Evolutionary conservation across 2,329 filamentous ascomycete species (phyloP), one percentile per base, ranked within the genome.

Genomic region (Curvularia verruculosa): DNA sequence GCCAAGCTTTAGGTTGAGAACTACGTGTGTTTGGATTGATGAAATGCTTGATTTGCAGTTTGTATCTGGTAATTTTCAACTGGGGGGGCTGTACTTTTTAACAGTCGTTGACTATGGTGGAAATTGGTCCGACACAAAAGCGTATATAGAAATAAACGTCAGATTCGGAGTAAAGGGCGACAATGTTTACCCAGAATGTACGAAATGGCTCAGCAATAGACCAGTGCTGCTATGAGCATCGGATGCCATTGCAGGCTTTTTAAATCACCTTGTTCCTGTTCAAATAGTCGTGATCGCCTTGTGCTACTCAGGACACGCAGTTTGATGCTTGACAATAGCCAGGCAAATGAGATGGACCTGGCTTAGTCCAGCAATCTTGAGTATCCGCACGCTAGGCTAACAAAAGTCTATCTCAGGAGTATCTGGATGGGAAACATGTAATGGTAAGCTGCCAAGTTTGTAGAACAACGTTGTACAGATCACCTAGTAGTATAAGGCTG

Each of bases 271-370:
- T 2, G 2, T 21, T 23, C 36, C 18, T 9, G 13, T 40, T 24
- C 18, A 26, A n/a, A 24, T 7, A 6, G 24, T 2, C 9, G 49
- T 31, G 28, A 48, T 52, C 55, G 45, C 28, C 31, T 9, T 29
- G 31, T 18, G 15, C 48, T 54, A 23, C 48, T 44, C 43, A 24
- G 19, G 49, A 49, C 31, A 31, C 21, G 45, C 43, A 49, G 59
- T 68, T 67, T 70, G 63, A 65, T 50, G 49, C 34, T 40, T 54
- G 49, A 21, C 56, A 47, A 39, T 37, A 54, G 54, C 31, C 28
- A 60, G 55, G 49, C 56, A 59, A 59, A 54, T 58, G 52, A 51
- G 52, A 48, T 31, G 51, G 41, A 58, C 28, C 49, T 31, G 44
- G 36, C 54, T 29, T 21, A 24, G 1, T 46, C 36, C 21, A 39